Evolutionary conservation across 495 filamentous ascomycete genomes (phyloP).

Genomic region (Daldinia vernicosa): DNA sequence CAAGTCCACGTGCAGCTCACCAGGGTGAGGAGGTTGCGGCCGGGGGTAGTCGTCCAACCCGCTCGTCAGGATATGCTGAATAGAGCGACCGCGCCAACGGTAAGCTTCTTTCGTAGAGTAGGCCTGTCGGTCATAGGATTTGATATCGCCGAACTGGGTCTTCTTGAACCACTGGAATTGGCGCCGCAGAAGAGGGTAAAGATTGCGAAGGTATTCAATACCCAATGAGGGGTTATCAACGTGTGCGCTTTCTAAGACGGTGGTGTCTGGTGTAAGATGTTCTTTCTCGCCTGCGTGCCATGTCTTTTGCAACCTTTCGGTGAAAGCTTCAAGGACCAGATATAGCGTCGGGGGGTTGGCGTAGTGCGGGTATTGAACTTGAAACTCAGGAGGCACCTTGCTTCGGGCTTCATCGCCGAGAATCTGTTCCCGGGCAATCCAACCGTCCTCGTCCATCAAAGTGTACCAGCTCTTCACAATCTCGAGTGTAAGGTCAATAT

Average conservation of each 20-base stretch:
- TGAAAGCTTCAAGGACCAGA: constrained; percentile 81
- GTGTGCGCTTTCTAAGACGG: constrained; percentile 63
- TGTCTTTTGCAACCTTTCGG: constrained; percentile 71
- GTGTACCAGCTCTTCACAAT: constrained; percentile 96
- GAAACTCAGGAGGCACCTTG: constrained; percentile 96
- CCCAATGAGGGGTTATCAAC: constrained; percentile 73
- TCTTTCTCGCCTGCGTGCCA: constrained; percentile 45
- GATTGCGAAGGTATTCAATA: constrained; percentile 74
- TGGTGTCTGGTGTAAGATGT: constrained; percentile 46
- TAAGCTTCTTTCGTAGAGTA: constrained; percentile 90
- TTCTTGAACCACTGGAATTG: constrained; percentile 95
- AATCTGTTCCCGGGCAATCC: constrained; percentile 98
- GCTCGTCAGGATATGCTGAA: constrained; percentile 86
- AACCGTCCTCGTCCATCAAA: constrained; percentile 95
- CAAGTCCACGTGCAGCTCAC: constrained; percentile 94
- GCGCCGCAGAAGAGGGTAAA: constrained; percentile 92
- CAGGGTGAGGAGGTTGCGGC: constrained; percentile 94
- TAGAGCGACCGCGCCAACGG: constrained; percentile 92
- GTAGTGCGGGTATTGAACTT: constrained; percentile 96
- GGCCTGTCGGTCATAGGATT: constrained; percentile 86
- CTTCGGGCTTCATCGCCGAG: constrained; percentile 92
- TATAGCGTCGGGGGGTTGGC: constrained; percentile 98
- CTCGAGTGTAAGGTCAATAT: constrained; percentile 88
- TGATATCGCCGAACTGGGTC: constrained; percentile 91
- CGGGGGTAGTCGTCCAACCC: constrained; percentile 97